Evolutionary conservation across 805 yeast species (phyloP).

Genomic region (Metschnikowia lachancei): DNA sequence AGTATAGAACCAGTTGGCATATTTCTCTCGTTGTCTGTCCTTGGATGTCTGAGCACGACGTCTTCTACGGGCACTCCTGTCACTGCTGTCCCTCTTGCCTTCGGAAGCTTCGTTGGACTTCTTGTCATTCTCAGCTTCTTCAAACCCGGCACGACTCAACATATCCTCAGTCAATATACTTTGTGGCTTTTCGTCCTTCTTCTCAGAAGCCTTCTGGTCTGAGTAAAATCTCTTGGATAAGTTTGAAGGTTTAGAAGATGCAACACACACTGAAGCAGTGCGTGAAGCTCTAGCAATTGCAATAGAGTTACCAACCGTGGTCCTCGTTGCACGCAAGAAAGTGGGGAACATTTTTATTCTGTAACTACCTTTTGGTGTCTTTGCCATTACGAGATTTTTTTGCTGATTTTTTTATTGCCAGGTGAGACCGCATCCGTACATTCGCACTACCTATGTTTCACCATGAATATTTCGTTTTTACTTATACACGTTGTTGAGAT

Average conservation of each 20-base stretch:
- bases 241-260: background rate
- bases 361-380: background rate
- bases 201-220: conserved; percentile 14
- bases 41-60: conserved; percentile 57
- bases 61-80: conserved; percentile 25
- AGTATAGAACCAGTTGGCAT: conserved; percentile 71
- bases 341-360: conserved; percentile 9
- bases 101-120: conserved; percentile 16
- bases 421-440: conserved; percentile 11
- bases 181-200: conserved; percentile 30
- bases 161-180: conserved; percentile 78
- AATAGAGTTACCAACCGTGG: conserved; percentile 3
- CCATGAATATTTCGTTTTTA: background rate
- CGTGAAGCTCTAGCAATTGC: conserved; percentile 1
- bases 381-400: background rate
- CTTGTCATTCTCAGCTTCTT: conserved; percentile 32
- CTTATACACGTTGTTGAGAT: background rate
- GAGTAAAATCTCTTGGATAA: conserved; percentile 14
- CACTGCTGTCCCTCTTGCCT: conserved; percentile 17
- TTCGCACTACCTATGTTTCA: conserved; percentile 5
- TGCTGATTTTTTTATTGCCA: conserved; percentile 7
- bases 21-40: conserved; percentile 78
- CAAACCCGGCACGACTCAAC: conserved; percentile 81
- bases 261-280: background rate
- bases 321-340: conserved; percentile 14